These are phyloP conservation scores for Avena atlantica DNA, from an alignment of 176 grass and related monocot genomes.

Conservation along the genomic window DNA sequence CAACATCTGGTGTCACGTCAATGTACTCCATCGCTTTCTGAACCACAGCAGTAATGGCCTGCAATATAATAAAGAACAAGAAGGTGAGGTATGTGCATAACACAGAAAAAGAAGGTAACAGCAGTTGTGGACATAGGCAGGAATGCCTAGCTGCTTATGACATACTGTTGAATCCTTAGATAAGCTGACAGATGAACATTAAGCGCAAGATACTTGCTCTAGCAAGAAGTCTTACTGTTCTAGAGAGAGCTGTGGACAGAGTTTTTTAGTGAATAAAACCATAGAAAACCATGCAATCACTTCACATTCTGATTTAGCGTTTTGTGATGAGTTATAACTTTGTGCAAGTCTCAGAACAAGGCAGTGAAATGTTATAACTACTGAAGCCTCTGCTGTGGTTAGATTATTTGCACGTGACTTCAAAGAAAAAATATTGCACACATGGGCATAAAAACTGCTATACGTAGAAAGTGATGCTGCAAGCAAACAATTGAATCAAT, in stretches of 20 bases:
- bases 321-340: background rate
- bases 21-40: conserved; percentile 98
- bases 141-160: background rate
- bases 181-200: background rate
- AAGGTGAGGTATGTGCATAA: background rate
- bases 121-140: background rate
- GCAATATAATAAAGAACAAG: conserved; percentile 29
- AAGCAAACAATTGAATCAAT: conserved; percentile 9
- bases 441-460: background rate
- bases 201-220: background rate
- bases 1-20: conserved; percentile 83
- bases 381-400: background rate
- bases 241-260: background rate
- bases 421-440: background rate
- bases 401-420: background rate
- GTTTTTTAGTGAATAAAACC: background rate
- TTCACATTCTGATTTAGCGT: background rate
- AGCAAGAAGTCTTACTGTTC: background rate
- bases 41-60: conserved; percentile 93
- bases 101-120: background rate
- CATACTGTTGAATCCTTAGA: background rate
- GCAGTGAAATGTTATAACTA: background rate
- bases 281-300: background rate
- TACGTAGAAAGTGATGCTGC: background rate
- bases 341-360: background rate